Percentiles rank a stretch among this genome's conserved stretches.
These are phyloP conservation scores for Claviceps sp. DNA, from an alignment of 2,329 filamentous ascomycete genomes.

Conservation along the genomic window DNA sequence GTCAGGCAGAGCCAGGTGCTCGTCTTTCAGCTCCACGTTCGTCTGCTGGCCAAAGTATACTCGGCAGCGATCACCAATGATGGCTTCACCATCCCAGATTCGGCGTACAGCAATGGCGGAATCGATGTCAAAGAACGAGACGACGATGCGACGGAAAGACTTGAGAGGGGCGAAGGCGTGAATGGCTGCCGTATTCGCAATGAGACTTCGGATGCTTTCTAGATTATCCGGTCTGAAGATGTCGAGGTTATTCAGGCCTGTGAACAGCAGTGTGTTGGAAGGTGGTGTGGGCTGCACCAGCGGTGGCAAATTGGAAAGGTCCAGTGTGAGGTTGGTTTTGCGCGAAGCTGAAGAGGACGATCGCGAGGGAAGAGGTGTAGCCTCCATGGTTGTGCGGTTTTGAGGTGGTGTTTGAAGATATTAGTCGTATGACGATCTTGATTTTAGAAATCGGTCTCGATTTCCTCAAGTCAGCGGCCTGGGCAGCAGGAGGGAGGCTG, in stretches of 20 bases:
- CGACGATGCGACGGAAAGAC: constrained; percentile 69
- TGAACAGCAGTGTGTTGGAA: constrained; percentile 75
- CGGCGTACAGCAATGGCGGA: constrained; percentile 58
- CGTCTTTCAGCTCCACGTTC: constrained; percentile 37
- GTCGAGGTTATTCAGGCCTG: constrained; percentile 59
- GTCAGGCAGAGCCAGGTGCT: constrained; percentile 52
- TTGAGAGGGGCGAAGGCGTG: constrained; percentile 71
- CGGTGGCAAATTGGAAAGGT: constrained; percentile 59
- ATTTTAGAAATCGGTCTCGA: not conserved
- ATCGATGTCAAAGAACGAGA: constrained; percentile 59
- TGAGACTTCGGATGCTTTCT: constrained; percentile 57
- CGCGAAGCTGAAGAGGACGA: constrained; percentile 32
- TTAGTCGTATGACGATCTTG: not conserved
- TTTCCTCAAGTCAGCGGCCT: not conserved
- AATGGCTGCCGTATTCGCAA: constrained; percentile 55
- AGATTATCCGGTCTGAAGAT: constrained; percentile 66
- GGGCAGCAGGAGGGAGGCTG: not conserved
- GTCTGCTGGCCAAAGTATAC: constrained; percentile 57
- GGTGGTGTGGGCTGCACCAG: constrained; percentile 58
- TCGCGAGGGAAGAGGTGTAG: constrained; percentile 24
- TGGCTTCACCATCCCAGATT: constrained; percentile 58
- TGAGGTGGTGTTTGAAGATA: constrained; percentile 3
- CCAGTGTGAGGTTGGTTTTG: constrained; percentile 48
- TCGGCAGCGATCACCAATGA: constrained; percentile 56
- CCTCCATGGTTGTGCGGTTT: constrained; percentile 17